Percentiles rank a stretch among this genome's conserved stretches.
phyloP scores from a whole-genome alignment of 495 filamentous ascomycete genomes.

The Terfezia boudieri region DNA sequence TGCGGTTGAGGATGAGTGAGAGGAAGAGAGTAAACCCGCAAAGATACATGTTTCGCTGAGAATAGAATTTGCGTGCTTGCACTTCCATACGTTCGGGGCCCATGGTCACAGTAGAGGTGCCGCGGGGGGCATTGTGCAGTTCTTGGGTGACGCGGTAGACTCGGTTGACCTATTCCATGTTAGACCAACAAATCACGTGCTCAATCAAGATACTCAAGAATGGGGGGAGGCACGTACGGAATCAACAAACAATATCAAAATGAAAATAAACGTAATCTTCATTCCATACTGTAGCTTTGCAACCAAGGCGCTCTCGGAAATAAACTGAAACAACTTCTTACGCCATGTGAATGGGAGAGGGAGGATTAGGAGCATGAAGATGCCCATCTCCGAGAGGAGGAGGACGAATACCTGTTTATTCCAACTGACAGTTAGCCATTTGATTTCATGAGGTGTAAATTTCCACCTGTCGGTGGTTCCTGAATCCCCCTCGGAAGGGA shows the following conservation, averaged over 20 bases:
- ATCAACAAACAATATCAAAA: slow-evolving; percentile 92
- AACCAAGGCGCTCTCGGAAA: slow-evolving; percentile 66
- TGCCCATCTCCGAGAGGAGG: slow-evolving; percentile 74
- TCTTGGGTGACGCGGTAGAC: slow-evolving; percentile 93
- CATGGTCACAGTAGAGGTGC: slow-evolving; percentile 41
- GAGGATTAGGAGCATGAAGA: slow-evolving; percentile 81
- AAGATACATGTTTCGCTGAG: slow-evolving; percentile 99
- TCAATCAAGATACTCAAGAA: not conserved
- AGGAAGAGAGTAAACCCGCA: slow-evolving; percentile 99
- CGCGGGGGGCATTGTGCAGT: slow-evolving; percentile 23
- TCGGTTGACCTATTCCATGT: slow-evolving; percentile 39
- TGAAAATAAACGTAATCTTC: slow-evolving; percentile 97
- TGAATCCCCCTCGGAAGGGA: too few relatives aligned
- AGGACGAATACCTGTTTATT: slow-evolving; percentile 63
- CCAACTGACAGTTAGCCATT: not conserved
- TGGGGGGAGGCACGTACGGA: slow-evolving; percentile 27
- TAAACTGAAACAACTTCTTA: slow-evolving; percentile 67
- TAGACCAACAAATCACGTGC: not conserved
- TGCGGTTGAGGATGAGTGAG: slow-evolving; percentile 95
- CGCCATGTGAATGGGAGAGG: slow-evolving; percentile 73
- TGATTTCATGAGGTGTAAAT: slow-evolving; percentile 3
- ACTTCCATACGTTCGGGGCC: slow-evolving; percentile 92
- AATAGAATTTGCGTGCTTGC: slow-evolving; percentile 98
- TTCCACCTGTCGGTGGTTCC: not conserved
- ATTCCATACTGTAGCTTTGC: slow-evolving; percentile 64